Evolutionary conservation across 2,329 filamentous ascomycete species (phyloP).

Genomic region (Coleophoma crateriformis): DNA sequence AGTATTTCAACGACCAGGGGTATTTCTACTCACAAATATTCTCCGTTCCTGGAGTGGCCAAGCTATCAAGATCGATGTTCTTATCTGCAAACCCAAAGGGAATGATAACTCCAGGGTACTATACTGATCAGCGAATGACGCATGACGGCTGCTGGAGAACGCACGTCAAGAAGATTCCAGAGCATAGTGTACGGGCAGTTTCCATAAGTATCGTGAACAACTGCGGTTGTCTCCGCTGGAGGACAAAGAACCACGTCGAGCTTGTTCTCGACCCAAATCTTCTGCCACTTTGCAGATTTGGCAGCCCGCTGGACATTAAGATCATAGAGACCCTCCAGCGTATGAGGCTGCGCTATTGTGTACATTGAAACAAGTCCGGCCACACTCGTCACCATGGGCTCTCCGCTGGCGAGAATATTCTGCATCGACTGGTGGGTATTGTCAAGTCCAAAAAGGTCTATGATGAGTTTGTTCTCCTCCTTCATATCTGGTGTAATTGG

Average conservation of each 20-base stretch:
- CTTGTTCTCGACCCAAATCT: conserved; percentile 32
- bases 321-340: conserved; percentile 30
- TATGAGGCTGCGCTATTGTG: not conserved
- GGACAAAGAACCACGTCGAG: conserved; percentile 46
- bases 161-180: conserved; percentile 46
- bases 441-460: conserved; percentile 7
- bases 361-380: conserved; percentile 11
- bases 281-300: conserved; percentile 35
- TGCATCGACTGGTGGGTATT: conserved; percentile 1
- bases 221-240: conserved; percentile 42
- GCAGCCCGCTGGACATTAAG: conserved; percentile 32
- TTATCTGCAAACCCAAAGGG: conserved; percentile 2
- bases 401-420: conserved; percentile 23
- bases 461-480: not conserved
- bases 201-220: conserved; percentile 44
- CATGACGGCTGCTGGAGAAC: conserved; percentile 12
- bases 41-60: not conserved
- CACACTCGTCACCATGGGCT: conserved; percentile 37
- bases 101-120: conserved; percentile 2
- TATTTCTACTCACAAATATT: not conserved
- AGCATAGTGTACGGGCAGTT: conserved; percentile 39
- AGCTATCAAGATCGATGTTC: not conserved
- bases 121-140: not conserved
- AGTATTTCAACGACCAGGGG: too few species aligned
- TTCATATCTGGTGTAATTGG: conserved; percentile 15